Conservation (phyloP, 148 eudicot species). For the Simmondsia chinensis region DNA sequence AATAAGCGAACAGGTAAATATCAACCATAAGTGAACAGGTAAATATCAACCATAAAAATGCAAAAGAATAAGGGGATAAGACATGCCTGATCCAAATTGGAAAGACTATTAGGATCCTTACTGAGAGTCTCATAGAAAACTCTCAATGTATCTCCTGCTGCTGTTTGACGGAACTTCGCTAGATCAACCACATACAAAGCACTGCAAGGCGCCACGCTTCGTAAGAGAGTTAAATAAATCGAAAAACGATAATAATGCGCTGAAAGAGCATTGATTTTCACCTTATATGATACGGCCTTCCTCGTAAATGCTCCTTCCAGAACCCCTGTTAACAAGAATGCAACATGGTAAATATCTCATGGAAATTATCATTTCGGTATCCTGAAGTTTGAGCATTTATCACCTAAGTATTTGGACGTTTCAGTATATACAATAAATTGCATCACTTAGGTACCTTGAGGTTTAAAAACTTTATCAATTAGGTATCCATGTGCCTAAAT, state of each 20-base stretch:
- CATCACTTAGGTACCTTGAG: too few relatives aligned
- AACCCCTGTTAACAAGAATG: constrained; percentile 53
- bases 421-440: too few relatives aligned
- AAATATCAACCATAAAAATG: too few relatives aligned
- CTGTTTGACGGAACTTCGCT: constrained; percentile 85
- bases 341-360: neutral
- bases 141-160: constrained; percentile 89
- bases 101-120: constrained; percentile 97
- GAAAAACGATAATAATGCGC: neutral
- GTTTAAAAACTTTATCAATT: too few relatives aligned
- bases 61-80: neutral
- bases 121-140: constrained; percentile 92
- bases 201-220: constrained; percentile 35
- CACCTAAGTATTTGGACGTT: too few relatives aligned
- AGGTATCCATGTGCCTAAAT: too few relatives aligned
- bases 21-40: too few relatives aligned
- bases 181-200: constrained; percentile 95
- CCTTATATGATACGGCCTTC: constrained; percentile 97
- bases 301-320: constrained; percentile 95
- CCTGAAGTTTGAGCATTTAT: too few relatives aligned
- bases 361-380: too few relatives aligned
- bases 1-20: too few relatives aligned
- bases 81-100: constrained; percentile 94
- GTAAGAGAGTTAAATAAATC: constrained; percentile 10
- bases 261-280: constrained; percentile 10